phyloP scores from a whole-genome alignment of 1,284 basidiomycete genomes.

The Sporisorium exsertum region DNA sequence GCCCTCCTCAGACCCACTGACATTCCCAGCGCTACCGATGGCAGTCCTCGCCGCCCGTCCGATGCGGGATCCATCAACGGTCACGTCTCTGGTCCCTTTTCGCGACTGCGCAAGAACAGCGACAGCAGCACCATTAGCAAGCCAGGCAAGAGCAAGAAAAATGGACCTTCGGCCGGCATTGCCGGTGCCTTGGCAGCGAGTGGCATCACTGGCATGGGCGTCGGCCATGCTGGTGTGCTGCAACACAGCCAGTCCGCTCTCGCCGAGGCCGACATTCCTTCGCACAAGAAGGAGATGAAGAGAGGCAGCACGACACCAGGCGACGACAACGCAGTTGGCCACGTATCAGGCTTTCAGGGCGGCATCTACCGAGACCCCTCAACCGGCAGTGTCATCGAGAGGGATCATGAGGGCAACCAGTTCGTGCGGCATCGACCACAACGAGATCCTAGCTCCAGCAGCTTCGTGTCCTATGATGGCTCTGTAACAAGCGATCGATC shows the following conservation, averaged over 20 bases:
- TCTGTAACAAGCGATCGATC: conserved; percentile 49
- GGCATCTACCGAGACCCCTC: conserved; percentile 58
- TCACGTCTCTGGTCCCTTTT: conserved; percentile 13
- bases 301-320: not conserved
- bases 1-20: conserved; percentile 41
- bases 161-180: conserved; percentile 45
- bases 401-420: conserved; percentile 41
- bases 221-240: conserved; percentile 42
- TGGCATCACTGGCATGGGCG: conserved; percentile 59
- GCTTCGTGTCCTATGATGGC: conserved; percentile 49
- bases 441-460: conserved; percentile 39
- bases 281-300: conserved; percentile 21
- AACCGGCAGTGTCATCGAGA: conserved; percentile 51
- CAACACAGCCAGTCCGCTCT: conserved; percentile 37
- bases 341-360: conserved; percentile 37
- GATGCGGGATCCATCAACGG: conserved; percentile 27
- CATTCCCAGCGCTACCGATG: conserved; percentile 9
- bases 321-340: conserved; percentile 2
- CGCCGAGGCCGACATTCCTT: conserved; percentile 15
- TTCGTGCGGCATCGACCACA: conserved; percentile 16
- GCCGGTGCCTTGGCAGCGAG: conserved; percentile 62
- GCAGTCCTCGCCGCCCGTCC: conserved; percentile 39
- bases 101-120: conserved; percentile 53
- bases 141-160: conserved; percentile 26
- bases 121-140: conserved; percentile 41